These are phyloP conservation scores for Botrytis tulipae DNA, from an alignment of 2,329 filamentous ascomycete genomes.

Conservation along the genomic window DNA sequence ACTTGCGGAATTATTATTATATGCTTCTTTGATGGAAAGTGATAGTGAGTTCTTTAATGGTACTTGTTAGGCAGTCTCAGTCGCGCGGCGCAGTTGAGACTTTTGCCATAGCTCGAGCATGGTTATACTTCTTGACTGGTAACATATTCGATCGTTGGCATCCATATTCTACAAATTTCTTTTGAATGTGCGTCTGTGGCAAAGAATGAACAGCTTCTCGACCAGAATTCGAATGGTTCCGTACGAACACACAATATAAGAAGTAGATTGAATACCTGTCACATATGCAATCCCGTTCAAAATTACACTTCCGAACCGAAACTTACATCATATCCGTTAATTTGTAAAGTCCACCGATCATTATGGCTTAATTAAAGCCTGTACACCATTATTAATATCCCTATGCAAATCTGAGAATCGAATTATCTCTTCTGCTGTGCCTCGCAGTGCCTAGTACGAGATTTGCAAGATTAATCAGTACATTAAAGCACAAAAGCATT, in stretches of 20 bases:
- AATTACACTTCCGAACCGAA: background rate
- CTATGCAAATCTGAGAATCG: background rate
- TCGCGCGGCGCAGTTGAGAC: slow-evolving; percentile 4
- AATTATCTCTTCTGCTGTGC: background rate
- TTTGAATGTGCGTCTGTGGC: background rate
- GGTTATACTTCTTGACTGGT: background rate
- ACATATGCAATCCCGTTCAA: background rate
- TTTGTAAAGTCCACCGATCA: background rate
- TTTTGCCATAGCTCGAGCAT: background rate
- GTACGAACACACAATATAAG: background rate
- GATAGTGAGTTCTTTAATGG: background rate
- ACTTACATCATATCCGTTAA: no score
- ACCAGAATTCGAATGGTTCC: background rate
- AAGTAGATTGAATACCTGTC: background rate
- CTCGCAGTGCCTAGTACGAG: no score
- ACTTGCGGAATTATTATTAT: background rate
- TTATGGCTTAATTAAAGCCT: background rate
- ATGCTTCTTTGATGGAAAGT: background rate
- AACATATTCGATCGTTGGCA: background rate
- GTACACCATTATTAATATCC: no score
- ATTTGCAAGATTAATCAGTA: no score
- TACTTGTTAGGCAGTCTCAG: background rate
- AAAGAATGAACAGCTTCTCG: background rate
- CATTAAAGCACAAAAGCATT: background rate
- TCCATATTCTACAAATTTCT: background rate